phyloP scores from a whole-genome alignment of 179 eudicot species.

The Corrigiola litoralis region DNA sequence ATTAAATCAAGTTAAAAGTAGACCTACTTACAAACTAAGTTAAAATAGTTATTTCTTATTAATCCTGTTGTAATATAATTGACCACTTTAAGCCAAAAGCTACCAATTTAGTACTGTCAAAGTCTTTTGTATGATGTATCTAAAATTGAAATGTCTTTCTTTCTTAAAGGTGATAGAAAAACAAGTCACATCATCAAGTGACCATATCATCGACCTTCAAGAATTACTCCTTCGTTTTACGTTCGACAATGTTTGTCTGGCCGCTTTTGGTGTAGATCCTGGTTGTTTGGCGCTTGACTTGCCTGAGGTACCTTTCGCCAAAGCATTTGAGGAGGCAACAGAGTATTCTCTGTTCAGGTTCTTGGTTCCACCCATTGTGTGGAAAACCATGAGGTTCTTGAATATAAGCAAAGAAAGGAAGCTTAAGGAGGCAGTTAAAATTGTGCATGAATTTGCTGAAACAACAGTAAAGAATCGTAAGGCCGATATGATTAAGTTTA shows the following conservation, averaged over 20 bases:
- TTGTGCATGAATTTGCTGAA: slow-evolving; percentile 52
- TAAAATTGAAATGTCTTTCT: too few relatives aligned
- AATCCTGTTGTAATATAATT: too few relatives aligned
- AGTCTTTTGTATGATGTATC: too few relatives aligned
- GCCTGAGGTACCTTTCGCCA: slow-evolving; percentile 48
- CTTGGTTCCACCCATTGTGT: slow-evolving; percentile 43
- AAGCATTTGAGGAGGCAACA: slow-evolving; percentile 54
- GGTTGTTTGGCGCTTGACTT: slow-evolving; percentile 41
- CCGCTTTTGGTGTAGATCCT: slow-evolving; percentile 51
- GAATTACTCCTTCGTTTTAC: slow-evolving; percentile 49
- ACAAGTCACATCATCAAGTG: slow-evolving; percentile 13
- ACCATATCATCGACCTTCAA: slow-evolving; percentile 41
- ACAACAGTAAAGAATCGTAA: slow-evolving; percentile 47
- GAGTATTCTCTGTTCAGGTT: slow-evolving; percentile 44
- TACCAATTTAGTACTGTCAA: too few relatives aligned
- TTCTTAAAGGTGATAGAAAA: slow-evolving; percentile 35
- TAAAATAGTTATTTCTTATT: too few relatives aligned
- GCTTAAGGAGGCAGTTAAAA: slow-evolving; percentile 32
- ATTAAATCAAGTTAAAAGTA: too few relatives aligned
- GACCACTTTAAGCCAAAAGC: too few relatives aligned
- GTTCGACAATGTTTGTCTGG: slow-evolving; percentile 50
- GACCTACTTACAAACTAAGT: too few relatives aligned
- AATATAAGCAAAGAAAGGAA: slow-evolving; percentile 32
- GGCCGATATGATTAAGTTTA: slow-evolving; percentile 21
- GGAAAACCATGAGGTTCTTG: slow-evolving; percentile 44